phyloP scores from a whole-genome alignment of 1,139 yeast genomes.

The Ashbya aceris region DNA sequence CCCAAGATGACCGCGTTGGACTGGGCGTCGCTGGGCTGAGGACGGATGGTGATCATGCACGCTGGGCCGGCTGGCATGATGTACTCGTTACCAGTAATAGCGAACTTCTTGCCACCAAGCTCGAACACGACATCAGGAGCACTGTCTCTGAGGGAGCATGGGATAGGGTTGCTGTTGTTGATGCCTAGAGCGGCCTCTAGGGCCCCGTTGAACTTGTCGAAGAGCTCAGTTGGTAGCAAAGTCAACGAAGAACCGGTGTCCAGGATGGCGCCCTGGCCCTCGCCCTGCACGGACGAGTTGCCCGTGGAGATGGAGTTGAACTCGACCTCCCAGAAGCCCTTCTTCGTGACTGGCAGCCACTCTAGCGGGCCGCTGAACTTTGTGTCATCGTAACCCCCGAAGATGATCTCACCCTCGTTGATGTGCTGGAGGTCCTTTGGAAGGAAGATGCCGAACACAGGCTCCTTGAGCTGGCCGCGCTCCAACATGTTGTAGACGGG shows the following conservation, averaged over 20 bases:
- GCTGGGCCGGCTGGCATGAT: conserved; percentile 97
- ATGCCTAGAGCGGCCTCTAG: conserved; percentile 93
- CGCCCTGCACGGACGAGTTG: conserved; percentile 76
- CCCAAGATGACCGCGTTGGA: conserved; percentile 91
- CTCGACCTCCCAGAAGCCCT: conserved; percentile 98
- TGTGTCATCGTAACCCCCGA: conserved; percentile 82
- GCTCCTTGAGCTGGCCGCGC: conserved; percentile 69
- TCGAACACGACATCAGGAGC: conserved; percentile 88
- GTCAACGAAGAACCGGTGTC: conserved; percentile 97
- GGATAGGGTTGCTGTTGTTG: conserved; percentile 94
- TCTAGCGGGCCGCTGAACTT: conserved; percentile 74
- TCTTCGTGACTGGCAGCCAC: conserved; percentile 96
- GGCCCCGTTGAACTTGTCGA: conserved; percentile 93
- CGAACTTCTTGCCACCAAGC: conserved; percentile 83
- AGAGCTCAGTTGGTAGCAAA: conserved; percentile 63
- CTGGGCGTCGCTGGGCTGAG: conserved; percentile 96
- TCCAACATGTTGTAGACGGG: conserved; percentile 85
- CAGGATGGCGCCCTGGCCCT: conserved; percentile 87
- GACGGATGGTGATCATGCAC: conserved; percentile 92
- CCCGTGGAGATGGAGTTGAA: conserved; percentile 87
- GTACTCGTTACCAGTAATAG: conserved; percentile 81
- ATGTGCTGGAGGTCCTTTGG: conserved; percentile 49
- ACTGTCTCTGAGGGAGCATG: conserved; percentile 70
- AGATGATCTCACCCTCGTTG: conserved; percentile 65
- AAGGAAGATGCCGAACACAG: conserved; percentile 81